Conservation (phyloP, 2,329 filamentous ascomycete genomes). For the Cladorrhinum sp. region DNA sequence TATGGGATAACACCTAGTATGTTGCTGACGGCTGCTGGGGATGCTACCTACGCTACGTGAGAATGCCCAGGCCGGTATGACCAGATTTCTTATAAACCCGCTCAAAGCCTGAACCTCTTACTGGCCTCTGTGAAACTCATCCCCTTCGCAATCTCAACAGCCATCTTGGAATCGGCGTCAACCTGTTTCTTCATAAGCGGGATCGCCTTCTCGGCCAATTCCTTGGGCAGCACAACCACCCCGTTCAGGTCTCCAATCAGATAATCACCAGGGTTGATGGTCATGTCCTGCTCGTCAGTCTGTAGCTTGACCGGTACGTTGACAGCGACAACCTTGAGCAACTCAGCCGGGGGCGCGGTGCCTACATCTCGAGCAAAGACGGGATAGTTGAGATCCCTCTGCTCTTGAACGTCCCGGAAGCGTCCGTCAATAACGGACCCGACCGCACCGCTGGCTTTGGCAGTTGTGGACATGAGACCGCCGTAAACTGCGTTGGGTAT, state of each 20-base stretch:
- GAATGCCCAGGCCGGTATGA: not conserved
- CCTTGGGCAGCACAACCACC: constrained; percentile 41
- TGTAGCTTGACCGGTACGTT: constrained; percentile 40
- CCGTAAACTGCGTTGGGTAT: constrained; percentile 52
- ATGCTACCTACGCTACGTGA: not conserved
- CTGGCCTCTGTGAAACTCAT: constrained; percentile 45
- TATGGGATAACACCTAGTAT: too few species aligned
- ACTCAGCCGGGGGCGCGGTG: constrained; percentile 41
- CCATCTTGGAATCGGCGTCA: constrained; percentile 42
- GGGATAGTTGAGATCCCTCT: constrained; percentile 46
- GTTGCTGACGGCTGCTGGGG: too few species aligned
- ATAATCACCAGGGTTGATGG: constrained; percentile 43
- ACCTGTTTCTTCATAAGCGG: constrained; percentile 41
- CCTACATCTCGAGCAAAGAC: constrained; percentile 45
- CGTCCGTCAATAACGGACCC: constrained; percentile 52
- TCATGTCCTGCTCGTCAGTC: constrained; percentile 38
- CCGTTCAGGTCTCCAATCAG: constrained; percentile 45
- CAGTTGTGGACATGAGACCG: constrained; percentile 51
- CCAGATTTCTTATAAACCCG: not conserved
- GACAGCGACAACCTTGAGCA: constrained; percentile 42
- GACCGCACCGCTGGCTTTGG: constrained; percentile 41
- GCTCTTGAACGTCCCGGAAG: constrained; percentile 52
- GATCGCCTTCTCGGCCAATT: constrained; percentile 38
- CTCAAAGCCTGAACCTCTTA: constrained; percentile 38
- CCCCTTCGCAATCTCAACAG: constrained; percentile 38